Evolutionary conservation across 192 early-diverging fungal species (phyloP).

Genomic region (Podila clonocystis): DNA sequence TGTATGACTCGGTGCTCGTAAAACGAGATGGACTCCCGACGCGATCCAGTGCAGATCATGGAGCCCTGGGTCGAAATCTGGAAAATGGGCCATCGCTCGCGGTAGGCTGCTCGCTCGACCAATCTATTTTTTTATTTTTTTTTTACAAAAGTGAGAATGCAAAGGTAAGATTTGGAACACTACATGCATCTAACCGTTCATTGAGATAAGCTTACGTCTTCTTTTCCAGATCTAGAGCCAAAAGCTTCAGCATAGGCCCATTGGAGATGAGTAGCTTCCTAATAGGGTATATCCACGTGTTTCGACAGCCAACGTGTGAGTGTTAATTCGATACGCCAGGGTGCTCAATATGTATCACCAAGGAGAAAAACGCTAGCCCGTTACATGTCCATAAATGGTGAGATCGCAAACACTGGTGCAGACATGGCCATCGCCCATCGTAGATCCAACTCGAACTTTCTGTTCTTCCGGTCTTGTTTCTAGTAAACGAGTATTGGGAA

Average conservation of each 20-base stretch:
- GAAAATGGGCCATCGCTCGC: constrained; percentile 46
- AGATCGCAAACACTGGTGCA: constrained; percentile 40
- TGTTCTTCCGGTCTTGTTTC: constrained; percentile 19
- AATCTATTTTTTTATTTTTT: constrained; percentile 1
- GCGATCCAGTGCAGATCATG: constrained; percentile 44
- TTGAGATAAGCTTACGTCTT: constrained; percentile 20
- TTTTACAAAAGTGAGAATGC: no score
- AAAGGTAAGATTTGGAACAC: no score
- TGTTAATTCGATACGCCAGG: neutral
- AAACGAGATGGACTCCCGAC: constrained; percentile 37
- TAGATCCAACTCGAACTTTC: constrained; percentile 35
- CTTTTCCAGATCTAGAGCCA: constrained; percentile 34
- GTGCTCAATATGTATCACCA: neutral
- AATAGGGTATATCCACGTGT: neutral
- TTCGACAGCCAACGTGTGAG: neutral
- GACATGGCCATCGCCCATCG: constrained; percentile 41
- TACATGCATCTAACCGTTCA: no score
- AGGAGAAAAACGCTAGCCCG: neutral
- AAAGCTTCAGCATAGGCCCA: constrained; percentile 30
- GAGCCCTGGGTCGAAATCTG: constrained; percentile 37
- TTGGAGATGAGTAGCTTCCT: constrained; percentile 36
- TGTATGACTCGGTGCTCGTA: constrained; percentile 28
- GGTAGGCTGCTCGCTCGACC: constrained; percentile 29
- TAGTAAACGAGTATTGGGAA: neutral
- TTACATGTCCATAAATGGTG: constrained; percentile 34